These are phyloP conservation scores for Yamadazyma philogaea DNA, from an alignment of 805 yeast genomes.

Conservation along the genomic window DNA sequence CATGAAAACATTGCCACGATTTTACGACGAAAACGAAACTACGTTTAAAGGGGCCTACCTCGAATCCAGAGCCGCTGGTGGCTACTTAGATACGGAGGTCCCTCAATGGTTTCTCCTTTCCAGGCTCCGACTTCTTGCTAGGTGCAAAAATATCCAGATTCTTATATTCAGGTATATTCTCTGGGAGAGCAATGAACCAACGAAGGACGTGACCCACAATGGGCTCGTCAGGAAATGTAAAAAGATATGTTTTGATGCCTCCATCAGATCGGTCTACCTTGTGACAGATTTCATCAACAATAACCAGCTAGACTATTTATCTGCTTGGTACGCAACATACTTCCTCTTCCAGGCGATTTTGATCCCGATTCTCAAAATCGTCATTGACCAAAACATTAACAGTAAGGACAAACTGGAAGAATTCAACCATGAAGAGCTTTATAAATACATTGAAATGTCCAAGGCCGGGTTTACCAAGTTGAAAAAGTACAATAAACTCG, in stretches of 20 bases:
- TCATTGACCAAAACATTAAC: conserved; percentile 15
- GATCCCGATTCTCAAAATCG: conserved; percentile 17
- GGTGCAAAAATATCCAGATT: conserved; percentile 18
- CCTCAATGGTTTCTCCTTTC: conserved; percentile 20
- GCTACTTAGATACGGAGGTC: conserved; percentile 8
- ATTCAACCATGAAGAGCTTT: conserved; percentile 13
- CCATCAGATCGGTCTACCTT: conserved; percentile 14
- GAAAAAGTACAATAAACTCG: conserved; percentile 17
- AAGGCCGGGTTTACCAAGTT: conserved; percentile 11
- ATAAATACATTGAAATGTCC: conserved; percentile 15
- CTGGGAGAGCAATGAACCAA: conserved; percentile 18
- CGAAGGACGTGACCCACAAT: conserved; percentile 15
- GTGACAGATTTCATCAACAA: conserved; percentile 14
- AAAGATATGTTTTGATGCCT: conserved; percentile 17
- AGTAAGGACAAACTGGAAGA: not conserved
- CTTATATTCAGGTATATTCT: conserved; percentile 20
- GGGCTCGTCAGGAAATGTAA: conserved; percentile 17
- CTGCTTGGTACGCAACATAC: conserved; percentile 20
- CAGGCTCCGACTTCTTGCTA: conserved; percentile 17
- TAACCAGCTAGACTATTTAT: conserved; percentile 16
- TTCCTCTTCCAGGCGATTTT: conserved; percentile 20
- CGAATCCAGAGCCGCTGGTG: conserved; percentile 3
- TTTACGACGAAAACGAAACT: conserved; percentile 16
- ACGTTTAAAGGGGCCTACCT: conserved; percentile 8
- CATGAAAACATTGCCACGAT: conserved; percentile 14